A percentile compares a stretch with the other conserved stretches of the same genome.
Evolutionary conservation across 805 yeast species (phyloP).

Genomic region (Saccharomycopsis sp.): DNA sequence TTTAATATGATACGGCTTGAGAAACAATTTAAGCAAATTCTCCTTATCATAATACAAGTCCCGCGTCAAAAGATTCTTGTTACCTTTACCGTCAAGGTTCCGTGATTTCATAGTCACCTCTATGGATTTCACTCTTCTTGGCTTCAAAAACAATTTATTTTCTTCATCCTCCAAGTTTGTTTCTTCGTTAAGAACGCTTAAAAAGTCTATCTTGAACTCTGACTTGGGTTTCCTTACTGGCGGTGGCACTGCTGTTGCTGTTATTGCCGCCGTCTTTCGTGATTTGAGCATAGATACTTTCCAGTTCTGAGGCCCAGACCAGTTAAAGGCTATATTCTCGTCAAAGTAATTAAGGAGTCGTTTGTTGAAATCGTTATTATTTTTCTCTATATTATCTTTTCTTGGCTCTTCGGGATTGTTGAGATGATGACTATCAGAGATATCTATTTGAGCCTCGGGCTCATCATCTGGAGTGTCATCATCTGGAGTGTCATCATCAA

Average conservation of each 20-base stretch:
- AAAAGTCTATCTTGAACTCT: conserved; percentile 38
- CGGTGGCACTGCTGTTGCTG: background rate
- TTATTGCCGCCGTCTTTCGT: background rate
- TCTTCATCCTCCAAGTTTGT: conserved; percentile 27
- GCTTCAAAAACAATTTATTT: conserved; percentile 34
- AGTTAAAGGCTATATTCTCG: conserved; percentile 51
- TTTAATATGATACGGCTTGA: background rate
- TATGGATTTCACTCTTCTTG: conserved; percentile 24
- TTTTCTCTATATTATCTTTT: conserved; percentile 25
- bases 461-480: background rate
- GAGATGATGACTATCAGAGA: background rate
- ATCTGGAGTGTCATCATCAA: background rate
- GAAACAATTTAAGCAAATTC: background rate
- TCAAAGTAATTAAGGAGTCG: conserved; percentile 80
- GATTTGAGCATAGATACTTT: conserved; percentile 58
- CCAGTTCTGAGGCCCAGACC: conserved; percentile 97
- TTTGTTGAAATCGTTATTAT: conserved; percentile 36
- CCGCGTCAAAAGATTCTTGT: background rate
- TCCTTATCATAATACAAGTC: background rate
- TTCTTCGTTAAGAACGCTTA: conserved; percentile 21
- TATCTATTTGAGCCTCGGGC: background rate
- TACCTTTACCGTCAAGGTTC: background rate
- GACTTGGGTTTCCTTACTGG: conserved; percentile 31
- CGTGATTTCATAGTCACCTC: background rate
- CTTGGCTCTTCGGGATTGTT: conserved; percentile 21